phyloP scores from a whole-genome alignment of 1,284 basidiomycete genomes.

The Blastosporella zonata region DNA sequence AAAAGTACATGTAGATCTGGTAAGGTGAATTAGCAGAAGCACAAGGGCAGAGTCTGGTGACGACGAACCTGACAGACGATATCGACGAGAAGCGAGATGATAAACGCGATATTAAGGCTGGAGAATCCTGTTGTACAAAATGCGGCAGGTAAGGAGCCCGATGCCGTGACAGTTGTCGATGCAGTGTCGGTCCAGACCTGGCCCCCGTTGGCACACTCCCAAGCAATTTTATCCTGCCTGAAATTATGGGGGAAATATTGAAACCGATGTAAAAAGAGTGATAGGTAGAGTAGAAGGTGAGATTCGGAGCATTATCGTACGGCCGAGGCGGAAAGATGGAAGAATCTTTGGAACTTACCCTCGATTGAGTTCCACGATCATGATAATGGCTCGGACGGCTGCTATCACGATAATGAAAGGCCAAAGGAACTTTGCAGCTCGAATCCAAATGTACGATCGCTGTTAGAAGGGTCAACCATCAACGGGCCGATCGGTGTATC shows the following conservation, averaged over 20 bases:
- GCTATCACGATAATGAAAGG: conserved; percentile 67
- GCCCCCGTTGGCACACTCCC: conserved; percentile 77
- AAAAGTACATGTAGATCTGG: conserved; percentile 71
- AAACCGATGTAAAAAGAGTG: conserved; percentile 18
- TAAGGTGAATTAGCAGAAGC: conserved; percentile 18
- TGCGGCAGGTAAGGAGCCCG: conserved; percentile 49
- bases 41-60: conserved; percentile 11
- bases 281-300: conserved; percentile 19
- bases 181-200: conserved; percentile 57
- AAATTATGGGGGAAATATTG: conserved; percentile 19
- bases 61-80: conserved; percentile 63
- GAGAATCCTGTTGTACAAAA: conserved; percentile 67
- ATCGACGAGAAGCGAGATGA: conserved; percentile 63
- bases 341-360: conserved; percentile 43
- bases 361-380: conserved; percentile 71
- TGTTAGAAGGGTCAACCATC: conserved; percentile 30
- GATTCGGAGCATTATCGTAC: conserved; percentile 18
- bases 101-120: conserved; percentile 65
- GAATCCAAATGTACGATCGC: conserved; percentile 72
- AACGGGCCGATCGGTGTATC: conserved; percentile 18
- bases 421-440: conserved; percentile 70
- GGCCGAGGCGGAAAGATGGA: conserved; percentile 9
- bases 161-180: conserved; percentile 38
- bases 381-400: conserved; percentile 66
- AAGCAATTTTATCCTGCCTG: conserved; percentile 68